Evolutionary conservation across 495 filamentous ascomycete species (phyloP), one percentile per base, ranked within the genome.

Genomic region (Annulohypoxylon moriforme): DNA sequence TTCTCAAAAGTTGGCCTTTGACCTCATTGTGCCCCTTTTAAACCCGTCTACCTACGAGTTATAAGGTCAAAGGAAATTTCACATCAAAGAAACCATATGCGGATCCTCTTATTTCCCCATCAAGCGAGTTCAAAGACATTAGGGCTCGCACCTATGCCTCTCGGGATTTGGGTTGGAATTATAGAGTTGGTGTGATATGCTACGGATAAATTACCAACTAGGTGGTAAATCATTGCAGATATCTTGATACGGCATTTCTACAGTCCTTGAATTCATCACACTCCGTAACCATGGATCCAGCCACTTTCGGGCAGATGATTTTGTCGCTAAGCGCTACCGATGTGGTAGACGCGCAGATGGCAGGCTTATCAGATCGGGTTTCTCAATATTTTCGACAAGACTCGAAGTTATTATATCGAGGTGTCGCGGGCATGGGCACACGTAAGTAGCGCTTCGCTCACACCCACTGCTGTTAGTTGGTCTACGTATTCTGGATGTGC

Each of bases 361-460:
- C 31, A 1, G 67, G 42, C 0, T 0, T 34, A n/a, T 42, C 60
- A n/a, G 67, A 64, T 36, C 7, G 0, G n/a, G 33, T 55, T 9
- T 20, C 60, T 8, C 36, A 14, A 16, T 60, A 60, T 20, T 69
- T 69, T 18, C 33, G 24, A 14, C 3, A 10, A 36, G 53, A 60
- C 13, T 7, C n/a, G 14, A 63, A 20, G 9, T 52, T 69, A 11
- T 4, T 16, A 24, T 69, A 69, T 31, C 4, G 50, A 9, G 67
- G 55, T 24, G 11, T 69, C 0, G 60, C 33, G 3, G 67, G 67
- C 5, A 44, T 59, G 53, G 67, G 67, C 5, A 13, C 44, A n/a
- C 60, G 67, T 69, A 60, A 69, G 67, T 25, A 69, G 4, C 2
- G 14, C 14, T 44, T 44, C 14, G 4, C 14, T 16, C 10, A 10